Evolutionary conservation across 305 asterid genomes (phyloP).

Genomic region (Fraxinus albicans): DNA sequence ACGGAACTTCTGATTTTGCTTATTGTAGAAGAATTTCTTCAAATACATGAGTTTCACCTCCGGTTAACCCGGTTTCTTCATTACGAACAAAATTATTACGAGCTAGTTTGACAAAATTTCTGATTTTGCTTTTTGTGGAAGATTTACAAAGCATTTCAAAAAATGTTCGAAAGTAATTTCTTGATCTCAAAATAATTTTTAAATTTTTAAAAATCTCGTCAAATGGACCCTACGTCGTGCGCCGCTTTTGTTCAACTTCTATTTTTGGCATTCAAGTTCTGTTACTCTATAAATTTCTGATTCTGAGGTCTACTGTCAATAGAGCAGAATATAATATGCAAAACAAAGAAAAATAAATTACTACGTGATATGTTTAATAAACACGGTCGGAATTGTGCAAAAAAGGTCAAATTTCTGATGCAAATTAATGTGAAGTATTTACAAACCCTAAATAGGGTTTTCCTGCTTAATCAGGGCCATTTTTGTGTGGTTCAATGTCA

Average conservation of each 20-base stretch:
- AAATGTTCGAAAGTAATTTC: no score
- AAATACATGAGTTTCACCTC: constrained; percentile 1
- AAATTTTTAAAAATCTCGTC: no score
- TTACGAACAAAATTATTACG: neutral
- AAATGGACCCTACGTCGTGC: no score
- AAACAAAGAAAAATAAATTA: neutral
- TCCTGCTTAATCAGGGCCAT: no score
- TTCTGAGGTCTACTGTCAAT: neutral
- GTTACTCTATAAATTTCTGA: neutral
- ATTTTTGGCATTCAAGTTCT: neutral
- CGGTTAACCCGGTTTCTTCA: neutral
- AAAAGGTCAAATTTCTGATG: no score
- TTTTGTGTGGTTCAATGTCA: no score
- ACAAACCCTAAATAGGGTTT: neutral
- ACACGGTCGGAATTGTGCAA: no score
- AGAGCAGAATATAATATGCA: neutral
- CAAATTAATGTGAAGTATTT: neutral
- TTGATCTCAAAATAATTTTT: no score
- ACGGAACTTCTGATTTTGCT: no score
- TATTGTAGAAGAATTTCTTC: neutral
- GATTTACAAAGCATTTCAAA: no score
- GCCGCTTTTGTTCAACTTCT: neutral
- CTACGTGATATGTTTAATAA: neutral
- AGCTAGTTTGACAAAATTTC: neutral
- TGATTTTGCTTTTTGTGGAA: neutral